phyloP scores from a whole-genome alignment of 495 filamentous ascomycete species.

The Xylaria telfairii region DNA sequence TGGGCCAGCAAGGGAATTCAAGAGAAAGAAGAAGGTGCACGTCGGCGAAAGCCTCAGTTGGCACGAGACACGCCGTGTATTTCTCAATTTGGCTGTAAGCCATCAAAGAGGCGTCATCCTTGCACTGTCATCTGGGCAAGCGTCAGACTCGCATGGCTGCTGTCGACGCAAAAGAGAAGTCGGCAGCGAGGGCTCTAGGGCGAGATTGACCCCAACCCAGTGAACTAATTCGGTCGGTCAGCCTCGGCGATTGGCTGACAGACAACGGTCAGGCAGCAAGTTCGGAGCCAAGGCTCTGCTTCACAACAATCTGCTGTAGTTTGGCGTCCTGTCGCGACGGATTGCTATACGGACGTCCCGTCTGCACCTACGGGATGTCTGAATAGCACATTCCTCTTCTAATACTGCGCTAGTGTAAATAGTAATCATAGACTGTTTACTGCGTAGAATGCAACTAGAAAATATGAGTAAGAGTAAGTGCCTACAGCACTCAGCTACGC shows the following conservation, averaged over 20 bases:
- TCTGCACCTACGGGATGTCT: not conserved
- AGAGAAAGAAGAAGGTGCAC: not conserved
- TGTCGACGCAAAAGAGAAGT: not conserved
- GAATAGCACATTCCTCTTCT: not conserved
- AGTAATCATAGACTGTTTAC: not conserved
- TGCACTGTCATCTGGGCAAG: not conserved
- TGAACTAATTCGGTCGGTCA: not conserved
- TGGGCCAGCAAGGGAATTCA: not conserved
- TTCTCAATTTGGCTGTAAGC: constrained; percentile 4
- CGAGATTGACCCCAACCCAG: not conserved
- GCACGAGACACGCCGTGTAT: not conserved
- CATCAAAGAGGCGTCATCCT: not conserved
- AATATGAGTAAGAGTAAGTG: no score
- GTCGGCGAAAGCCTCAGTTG: not conserved
- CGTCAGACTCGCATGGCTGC: not conserved
- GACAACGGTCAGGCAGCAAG: not conserved
- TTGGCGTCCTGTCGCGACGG: not conserved
- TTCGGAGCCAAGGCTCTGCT: not conserved
- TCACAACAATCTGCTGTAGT: not conserved
- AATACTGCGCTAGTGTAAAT: not conserved
- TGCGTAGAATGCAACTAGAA: not conserved
- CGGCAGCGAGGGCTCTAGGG: not conserved
- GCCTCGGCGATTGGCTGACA: not conserved
- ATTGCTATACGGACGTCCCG: not conserved
- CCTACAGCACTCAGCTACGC: no score